Evolutionary conservation across 23 red algal genomes (phyloP).

Genomic region (Gracilaria domingensis): DNA sequence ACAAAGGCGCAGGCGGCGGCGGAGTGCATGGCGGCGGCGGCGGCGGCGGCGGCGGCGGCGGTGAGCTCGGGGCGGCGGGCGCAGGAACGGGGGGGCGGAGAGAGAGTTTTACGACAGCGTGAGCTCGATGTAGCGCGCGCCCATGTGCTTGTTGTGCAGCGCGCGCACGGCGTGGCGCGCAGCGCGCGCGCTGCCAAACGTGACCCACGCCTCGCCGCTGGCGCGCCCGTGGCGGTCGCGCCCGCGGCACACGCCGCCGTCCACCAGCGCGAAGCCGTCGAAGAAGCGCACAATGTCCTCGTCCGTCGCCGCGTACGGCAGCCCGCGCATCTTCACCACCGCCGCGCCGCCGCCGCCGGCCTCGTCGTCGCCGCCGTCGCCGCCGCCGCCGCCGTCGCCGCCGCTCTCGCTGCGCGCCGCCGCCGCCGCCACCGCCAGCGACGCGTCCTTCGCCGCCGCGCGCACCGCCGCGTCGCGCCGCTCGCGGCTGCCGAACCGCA

Average conservation of each 20-base stretch:
- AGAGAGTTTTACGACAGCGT: constrained; percentile 29
- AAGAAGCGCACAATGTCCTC: constrained; percentile 90
- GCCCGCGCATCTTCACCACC: constrained; percentile 78
- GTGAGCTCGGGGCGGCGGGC: neutral
- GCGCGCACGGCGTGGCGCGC: constrained; percentile 17
- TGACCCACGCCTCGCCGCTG: constrained; percentile 68
- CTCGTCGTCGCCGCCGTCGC: neutral
- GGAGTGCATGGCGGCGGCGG: neutral
- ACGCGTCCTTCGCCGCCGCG: neutral
- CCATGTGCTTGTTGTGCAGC: constrained; percentile 68
- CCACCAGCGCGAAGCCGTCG: constrained; percentile 20
- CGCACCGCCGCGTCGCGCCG: constrained; percentile 36
- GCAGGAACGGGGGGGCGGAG: too few species aligned
- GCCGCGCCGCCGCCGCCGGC: neutral
- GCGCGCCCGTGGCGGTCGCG: constrained; percentile 59
- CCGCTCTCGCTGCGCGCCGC: neutral
- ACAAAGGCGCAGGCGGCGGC: neutral
- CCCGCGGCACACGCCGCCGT: constrained; percentile 53
- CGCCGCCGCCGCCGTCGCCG: neutral
- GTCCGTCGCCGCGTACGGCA: constrained; percentile 85
- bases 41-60: neutral
- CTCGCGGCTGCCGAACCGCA: constrained; percentile 21
- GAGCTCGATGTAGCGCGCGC: constrained; percentile 68
- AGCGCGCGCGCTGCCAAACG: constrained; percentile 5
- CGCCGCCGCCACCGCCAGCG: constrained; percentile 11